Evolutionary conservation across 2,329 filamentous ascomycete genomes (phyloP).

Genomic region (Exophiala spinifera): DNA sequence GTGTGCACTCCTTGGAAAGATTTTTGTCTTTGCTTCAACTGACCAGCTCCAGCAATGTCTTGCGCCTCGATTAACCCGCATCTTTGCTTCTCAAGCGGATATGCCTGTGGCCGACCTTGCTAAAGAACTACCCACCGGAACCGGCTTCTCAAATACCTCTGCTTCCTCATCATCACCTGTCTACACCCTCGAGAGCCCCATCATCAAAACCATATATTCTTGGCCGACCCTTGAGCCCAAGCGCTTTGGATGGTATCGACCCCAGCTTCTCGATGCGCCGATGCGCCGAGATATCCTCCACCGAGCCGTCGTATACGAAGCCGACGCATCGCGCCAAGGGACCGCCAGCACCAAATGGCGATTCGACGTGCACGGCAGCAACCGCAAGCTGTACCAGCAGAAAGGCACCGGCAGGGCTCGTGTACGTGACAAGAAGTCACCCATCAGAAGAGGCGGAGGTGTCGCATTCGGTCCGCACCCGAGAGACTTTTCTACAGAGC

Average conservation of each 20-base stretch:
- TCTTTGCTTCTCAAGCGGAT: slow-evolving; percentile 50
- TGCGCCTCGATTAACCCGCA: slow-evolving; percentile 40
- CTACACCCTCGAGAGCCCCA: slow-evolving; percentile 46
- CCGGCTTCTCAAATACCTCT: slow-evolving; percentile 31
- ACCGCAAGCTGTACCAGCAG: slow-evolving; percentile 76
- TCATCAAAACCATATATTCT: slow-evolving; percentile 80
- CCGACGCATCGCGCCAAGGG: slow-evolving; percentile 80
- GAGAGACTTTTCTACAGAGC: slow-evolving; percentile 78
- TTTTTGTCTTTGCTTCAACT: slow-evolving; percentile 1
- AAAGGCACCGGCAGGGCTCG: slow-evolving; percentile 83
- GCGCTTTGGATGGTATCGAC: slow-evolving; percentile 71
- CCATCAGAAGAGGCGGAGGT: slow-evolving; percentile 78
- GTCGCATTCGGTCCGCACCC: slow-evolving; percentile 88
- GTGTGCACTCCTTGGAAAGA: slow-evolving; percentile 31
- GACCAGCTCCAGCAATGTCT: slow-evolving; percentile 44
- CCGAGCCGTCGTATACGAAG: slow-evolving; percentile 87
- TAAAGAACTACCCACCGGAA: slow-evolving; percentile 23
- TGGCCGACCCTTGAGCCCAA: slow-evolving; percentile 88
- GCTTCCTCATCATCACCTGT: slow-evolving; percentile 20
- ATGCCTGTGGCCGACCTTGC: slow-evolving; percentile 25
- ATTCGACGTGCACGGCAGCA: slow-evolving; percentile 77
- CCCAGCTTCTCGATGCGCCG: slow-evolving; percentile 80
- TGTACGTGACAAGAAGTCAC: slow-evolving; percentile 75
- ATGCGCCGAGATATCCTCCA: slow-evolving; percentile 89
- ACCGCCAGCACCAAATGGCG: slow-evolving; percentile 81